phyloP scores from a whole-genome alignment of 2,329 filamentous ascomycete genomes.

The Leptosphaerulina australis region DNA sequence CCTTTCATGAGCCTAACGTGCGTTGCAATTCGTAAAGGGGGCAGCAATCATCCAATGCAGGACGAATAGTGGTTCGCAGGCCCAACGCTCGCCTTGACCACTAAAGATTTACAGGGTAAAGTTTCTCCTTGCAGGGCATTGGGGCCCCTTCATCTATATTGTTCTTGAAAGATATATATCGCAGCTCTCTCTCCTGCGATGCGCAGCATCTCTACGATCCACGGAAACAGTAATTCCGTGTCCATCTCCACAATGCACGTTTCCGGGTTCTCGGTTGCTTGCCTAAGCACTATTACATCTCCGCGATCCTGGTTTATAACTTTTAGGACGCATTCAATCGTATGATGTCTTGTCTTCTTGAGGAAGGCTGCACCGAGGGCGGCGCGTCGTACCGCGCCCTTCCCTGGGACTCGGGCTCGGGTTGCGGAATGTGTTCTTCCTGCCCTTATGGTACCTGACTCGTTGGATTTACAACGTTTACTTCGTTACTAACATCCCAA shows the following conservation, averaged over 20 bases:
- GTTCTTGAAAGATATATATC: no score
- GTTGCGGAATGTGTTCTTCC: conserved; percentile 3
- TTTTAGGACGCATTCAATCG: background rate
- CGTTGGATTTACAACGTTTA: background rate
- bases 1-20: background rate
- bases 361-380: conserved; percentile 5
- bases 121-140: no score
- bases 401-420: conserved; percentile 6
- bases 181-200: no score
- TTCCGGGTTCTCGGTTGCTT: background rate
- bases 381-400: conserved; percentile 4
- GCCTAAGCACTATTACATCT: background rate
- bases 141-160: no score
- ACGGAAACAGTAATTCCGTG: background rate
- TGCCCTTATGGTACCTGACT: no score
- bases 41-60: no score
- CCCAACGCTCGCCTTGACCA: no score
- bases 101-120: no score
- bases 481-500: background rate
- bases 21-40: background rate
- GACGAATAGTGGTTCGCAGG: no score
- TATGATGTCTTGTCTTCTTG: conserved; percentile 1
- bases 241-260: conserved; percentile 1
- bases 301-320: background rate
- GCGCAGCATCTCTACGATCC: no score